Base-by-base conservation (phyloP, 2,329 filamentous ascomycete species). In the Diatrype stigma region DNA sequence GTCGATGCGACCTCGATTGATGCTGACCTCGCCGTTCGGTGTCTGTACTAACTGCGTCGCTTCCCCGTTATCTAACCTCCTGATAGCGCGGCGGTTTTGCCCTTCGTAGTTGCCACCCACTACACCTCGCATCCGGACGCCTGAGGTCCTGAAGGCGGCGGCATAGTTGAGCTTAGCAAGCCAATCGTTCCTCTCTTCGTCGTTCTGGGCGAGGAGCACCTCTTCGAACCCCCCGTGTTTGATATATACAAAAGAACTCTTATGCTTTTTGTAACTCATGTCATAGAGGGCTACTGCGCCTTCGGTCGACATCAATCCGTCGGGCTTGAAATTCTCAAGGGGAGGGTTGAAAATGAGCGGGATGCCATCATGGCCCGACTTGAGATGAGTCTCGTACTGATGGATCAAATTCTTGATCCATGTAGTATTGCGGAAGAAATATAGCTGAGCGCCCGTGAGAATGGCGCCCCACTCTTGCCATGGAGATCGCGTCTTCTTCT, bases 401-500 rank as follows among this genome's bases (percentile, higher is more conserved):
- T 89, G 82, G 74, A 97, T 91, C 56, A 99, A 71, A 52, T 81
- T 88, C 69, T 96, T 97, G 32, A 96, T 85, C 93, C 94, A 99
- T 19, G 85, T 79, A 5, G 90, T 87, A 66, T 97, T 96, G 51
- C 90, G 86, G 74, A 97, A 99, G 69, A 99, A 90, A 68, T 96
- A 99, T 7, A 99, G 80, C 64, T 96, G 93, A 6, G 94, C 95
- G n/a, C 93, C 90, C 1, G 94, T 99, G 28, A 99, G 79, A 52
- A 99, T 88, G 22, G 91, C 94, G 48, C 94, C 94, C 94, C 94
- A 99, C 77, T 99, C 94, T 66, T 96, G 93, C 94, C 94, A 99
- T 1, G 94, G 93, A 11, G 93, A 96, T 42, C 93, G 82, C 1
- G 91, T 87, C 70, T 95, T 96, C 72, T 94, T 93, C 72, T 93